Conservation (phyloP, 306 rosid genomes). For the Citrullus amarus region DNA sequence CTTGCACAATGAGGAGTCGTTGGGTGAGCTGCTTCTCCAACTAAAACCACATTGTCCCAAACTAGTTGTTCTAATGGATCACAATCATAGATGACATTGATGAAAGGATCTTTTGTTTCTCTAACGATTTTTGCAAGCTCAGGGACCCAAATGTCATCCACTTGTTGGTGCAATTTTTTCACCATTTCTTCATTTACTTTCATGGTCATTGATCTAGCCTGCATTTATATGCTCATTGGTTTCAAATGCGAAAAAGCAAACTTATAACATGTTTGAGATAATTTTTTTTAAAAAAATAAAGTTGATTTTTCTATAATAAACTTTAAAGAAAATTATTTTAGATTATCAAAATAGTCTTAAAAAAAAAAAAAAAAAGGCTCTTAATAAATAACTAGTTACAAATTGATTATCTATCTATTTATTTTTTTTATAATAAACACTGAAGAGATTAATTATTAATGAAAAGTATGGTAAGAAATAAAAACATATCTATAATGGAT, state of each 20-base stretch:
- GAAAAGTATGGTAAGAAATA: too few species aligned
- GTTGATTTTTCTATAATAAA: too few species aligned
- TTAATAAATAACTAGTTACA: too few species aligned
- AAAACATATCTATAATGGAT: too few species aligned
- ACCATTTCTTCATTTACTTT: constrained; percentile 51
- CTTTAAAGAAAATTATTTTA: too few species aligned
- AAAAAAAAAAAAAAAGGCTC: too few species aligned
- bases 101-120: constrained; percentile 65
- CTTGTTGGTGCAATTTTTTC: constrained; percentile 47
- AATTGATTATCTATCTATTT: too few species aligned
- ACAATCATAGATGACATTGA: constrained; percentile 64
- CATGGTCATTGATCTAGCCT: constrained; percentile 58
- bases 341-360: too few species aligned
- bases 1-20: constrained; percentile 74
- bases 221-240: background rate
- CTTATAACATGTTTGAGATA: too few species aligned
- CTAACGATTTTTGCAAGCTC: constrained; percentile 45
- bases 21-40: constrained; percentile 94
- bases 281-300: too few species aligned
- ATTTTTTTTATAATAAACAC: too few species aligned
- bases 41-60: constrained; percentile 63
- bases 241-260: background rate
- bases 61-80: constrained; percentile 44
- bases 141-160: constrained; percentile 56
- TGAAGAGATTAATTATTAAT: too few species aligned